Percentiles rank a stretch among this genome's conserved stretches.
phyloP scores from a whole-genome alignment of 148 eudicot genomes.

The Suaeda aralocaspica region DNA sequence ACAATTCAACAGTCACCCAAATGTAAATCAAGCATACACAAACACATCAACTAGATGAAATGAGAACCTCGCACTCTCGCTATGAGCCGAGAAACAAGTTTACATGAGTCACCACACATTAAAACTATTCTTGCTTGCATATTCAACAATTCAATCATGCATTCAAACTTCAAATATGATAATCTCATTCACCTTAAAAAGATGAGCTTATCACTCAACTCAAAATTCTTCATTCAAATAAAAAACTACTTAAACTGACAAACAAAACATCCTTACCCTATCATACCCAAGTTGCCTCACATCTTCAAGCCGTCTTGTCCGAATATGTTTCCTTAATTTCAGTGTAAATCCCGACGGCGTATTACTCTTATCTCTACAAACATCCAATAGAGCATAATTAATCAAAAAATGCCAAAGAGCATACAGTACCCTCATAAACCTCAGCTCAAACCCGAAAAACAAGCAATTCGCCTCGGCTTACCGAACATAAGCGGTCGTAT shows the following conservation, averaged over 20 bases:
- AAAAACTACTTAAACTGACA: background rate
- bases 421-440: slow-evolving; percentile 3
- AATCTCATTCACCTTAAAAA: no score
- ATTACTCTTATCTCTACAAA: slow-evolving; percentile 85
- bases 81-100: no score
- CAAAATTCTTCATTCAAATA: no score
- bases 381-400: background rate
- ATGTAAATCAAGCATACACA: no score
- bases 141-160: background rate
- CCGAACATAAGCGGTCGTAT: slow-evolving; percentile 84
- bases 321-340: slow-evolving; percentile 92
- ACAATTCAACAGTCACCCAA: no score
- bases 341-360: slow-evolving; percentile 96
- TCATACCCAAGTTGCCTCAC: slow-evolving; percentile 98
- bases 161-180: background rate
- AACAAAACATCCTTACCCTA: slow-evolving; percentile 46
- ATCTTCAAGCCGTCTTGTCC: slow-evolving; percentile 94
- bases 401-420: background rate
- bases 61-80: no score
- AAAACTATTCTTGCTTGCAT: no score
- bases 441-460: background rate
- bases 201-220: no score
- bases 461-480: slow-evolving; percentile 25
- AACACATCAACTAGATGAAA: no score
- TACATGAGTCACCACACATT: no score